Evolutionary conservation across 768 basidiomycete genomes (phyloP).

Genomic region (Tephrocybe sp.): DNA sequence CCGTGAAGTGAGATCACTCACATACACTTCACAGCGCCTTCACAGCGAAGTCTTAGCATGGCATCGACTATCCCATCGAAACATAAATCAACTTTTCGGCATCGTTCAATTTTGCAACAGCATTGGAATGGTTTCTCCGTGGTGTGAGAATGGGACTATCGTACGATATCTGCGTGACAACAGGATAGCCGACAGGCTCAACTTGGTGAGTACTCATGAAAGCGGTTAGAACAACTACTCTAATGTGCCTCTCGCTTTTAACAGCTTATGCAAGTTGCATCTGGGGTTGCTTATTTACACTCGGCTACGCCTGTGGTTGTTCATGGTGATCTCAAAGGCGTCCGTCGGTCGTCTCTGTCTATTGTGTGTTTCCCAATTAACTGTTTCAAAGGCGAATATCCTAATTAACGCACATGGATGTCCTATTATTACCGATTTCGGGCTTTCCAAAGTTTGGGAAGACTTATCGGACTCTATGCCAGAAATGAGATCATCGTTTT

Average conservation of each 20-base stretch:
- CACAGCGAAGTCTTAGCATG: conserved; percentile 56
- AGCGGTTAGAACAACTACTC: not conserved
- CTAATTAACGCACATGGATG: conserved; percentile 49
- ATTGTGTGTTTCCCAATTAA: not conserved
- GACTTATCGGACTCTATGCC: conserved; percentile 41
- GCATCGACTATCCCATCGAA: conserved; percentile 54
- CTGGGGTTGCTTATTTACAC: conserved; percentile 57
- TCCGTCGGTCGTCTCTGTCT: conserved; percentile 23
- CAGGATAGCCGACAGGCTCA: conserved; percentile 38
- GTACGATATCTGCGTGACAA: conserved; percentile 45
- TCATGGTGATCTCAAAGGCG: conserved; percentile 64
- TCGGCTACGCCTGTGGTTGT: conserved; percentile 50
- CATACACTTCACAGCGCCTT: conserved; percentile 37
- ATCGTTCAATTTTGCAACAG: conserved; percentile 47
- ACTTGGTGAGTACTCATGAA: conserved; percentile 38
- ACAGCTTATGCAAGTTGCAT: conserved; percentile 55
- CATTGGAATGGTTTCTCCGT: conserved; percentile 64
- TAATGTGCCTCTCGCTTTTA: not conserved
- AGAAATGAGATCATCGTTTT: conserved; percentile 35
- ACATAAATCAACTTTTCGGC: conserved; percentile 54
- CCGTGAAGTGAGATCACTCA: not conserved
- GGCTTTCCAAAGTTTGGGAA: conserved; percentile 54
- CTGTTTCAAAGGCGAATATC: conserved; percentile 45
- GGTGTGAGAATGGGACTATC: conserved; percentile 60
- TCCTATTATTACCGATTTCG: conserved; percentile 61